A percentile compares a stretch with the other conserved stretches of the same genome.
Evolutionary conservation across 176 grass and related monocot genomes (phyloP).

Genomic region (Puccinellia tenuiflora): DNA sequence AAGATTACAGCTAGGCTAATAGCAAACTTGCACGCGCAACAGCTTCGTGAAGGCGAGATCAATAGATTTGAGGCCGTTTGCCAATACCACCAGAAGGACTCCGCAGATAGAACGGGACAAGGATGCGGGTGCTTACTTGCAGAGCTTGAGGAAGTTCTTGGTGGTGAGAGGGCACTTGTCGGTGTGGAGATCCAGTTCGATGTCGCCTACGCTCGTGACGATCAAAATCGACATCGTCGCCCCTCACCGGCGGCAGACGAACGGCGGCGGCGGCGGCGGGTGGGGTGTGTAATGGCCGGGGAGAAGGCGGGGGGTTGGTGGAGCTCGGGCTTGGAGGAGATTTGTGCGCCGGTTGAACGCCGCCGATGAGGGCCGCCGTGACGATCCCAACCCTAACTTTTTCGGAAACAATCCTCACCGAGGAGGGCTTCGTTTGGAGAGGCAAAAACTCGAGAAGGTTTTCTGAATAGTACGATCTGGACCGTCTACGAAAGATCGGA

Average conservation of each 20-base stretch:
- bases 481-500: not conserved
- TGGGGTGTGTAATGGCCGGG: not conserved
- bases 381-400: conserved; percentile 1
- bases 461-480: not conserved
- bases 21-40: not conserved
- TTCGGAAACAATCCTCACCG: not conserved
- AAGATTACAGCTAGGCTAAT: not conserved
- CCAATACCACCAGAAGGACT: not conserved
- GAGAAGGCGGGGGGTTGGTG: not conserved
- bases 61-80: not conserved
- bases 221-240: conserved; percentile 76
- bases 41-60: not conserved
- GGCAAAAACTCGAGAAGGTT: not conserved
- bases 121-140: conserved; percentile 49
- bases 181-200: conserved; percentile 83
- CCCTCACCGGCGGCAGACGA: not conserved
- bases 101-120: not conserved
- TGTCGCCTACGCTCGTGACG: conserved; percentile 87
- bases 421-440: not conserved
- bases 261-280: not conserved
- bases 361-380: not conserved
- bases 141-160: conserved; percentile 99
- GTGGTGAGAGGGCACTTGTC: conserved; percentile 70
- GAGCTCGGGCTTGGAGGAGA: not conserved
- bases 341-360: not conserved